Evolutionary conservation across 805 yeast genomes (phyloP).

Genomic region (Yamadazyma philogaea): DNA sequence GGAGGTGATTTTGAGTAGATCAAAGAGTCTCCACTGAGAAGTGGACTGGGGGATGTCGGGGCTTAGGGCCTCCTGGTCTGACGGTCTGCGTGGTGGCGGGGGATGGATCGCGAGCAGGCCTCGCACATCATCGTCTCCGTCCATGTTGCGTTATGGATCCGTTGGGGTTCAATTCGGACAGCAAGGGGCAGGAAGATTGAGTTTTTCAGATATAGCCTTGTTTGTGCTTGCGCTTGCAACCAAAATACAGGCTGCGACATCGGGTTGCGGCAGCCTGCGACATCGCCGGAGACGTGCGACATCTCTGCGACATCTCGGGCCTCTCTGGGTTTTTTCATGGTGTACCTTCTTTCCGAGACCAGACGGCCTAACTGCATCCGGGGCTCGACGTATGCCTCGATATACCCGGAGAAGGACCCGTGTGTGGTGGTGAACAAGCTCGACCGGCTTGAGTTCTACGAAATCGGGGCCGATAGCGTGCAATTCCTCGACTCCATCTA

Average conservation of each 20-base stretch:
- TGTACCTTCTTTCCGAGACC: slow-evolving; percentile 20
- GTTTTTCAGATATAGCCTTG: slow-evolving; percentile 2
- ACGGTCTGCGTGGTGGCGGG: neutral
- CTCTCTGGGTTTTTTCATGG: slow-evolving; percentile 6
- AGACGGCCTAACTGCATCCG: slow-evolving; percentile 15
- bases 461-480: neutral
- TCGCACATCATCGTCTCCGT: neutral
- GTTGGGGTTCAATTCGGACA: neutral
- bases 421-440: slow-evolving; percentile 15
- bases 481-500: slow-evolving; percentile 12
- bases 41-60: slow-evolving; percentile 17
- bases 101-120: neutral
- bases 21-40: slow-evolving; percentile 23
- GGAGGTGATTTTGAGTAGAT: slow-evolving; percentile 14
- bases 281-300: neutral
- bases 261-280: neutral
- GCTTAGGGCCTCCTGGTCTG: slow-evolving; percentile 8
- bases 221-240: slow-evolving; percentile 9
- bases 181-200: neutral
- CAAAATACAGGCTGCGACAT: neutral
- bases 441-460: slow-evolving; percentile 16
- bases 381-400: slow-evolving; percentile 14
- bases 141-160: neutral
- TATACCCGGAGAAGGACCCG: slow-evolving; percentile 7
- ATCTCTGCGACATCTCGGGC: neutral